These are phyloP conservation scores for Closterium sp. DNA, from an alignment of 139 green algal genomes.

Conservation along the genomic window DNA sequence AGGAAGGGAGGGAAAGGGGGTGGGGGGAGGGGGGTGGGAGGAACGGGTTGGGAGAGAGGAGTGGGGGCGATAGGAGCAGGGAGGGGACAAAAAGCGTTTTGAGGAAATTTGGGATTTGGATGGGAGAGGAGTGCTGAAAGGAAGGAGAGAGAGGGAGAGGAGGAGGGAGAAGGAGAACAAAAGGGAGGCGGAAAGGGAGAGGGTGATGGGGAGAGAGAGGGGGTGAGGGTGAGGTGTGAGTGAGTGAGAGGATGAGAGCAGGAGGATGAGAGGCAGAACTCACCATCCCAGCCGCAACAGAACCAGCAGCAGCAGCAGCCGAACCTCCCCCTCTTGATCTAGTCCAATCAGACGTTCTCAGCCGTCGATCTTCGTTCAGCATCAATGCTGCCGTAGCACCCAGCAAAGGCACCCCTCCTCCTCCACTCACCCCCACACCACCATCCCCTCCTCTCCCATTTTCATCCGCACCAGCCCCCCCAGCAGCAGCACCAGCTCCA, in stretches of 20 bases:
- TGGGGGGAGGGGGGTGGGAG: not conserved
- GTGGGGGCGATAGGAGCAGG: not conserved
- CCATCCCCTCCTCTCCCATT: not conserved
- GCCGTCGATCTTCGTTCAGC: not conserved
- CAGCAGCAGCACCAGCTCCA: not conserved
- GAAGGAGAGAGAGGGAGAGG: not conserved
- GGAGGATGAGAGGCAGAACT: not conserved
- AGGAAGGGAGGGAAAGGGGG: not conserved
- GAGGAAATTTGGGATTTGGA: too few species aligned
- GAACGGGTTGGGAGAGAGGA: not conserved
- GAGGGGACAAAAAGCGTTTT: too few species aligned
- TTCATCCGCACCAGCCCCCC: not conserved
- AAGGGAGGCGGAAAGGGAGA: conserved; percentile 1
- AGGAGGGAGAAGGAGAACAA: not conserved
- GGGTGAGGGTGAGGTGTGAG: not conserved
- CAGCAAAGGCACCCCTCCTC: not conserved
- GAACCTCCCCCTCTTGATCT: not conserved
- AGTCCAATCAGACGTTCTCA: not conserved
- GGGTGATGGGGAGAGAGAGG: not conserved
- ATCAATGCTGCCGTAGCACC: not conserved
- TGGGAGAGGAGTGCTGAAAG: not conserved
- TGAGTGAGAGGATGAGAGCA: not conserved
- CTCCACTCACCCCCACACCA: not conserved
- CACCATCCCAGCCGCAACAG: not conserved
- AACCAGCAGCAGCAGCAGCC: not conserved